A percentile compares a stretch with the other conserved stretches of the same genome.
phyloP scores from a whole-genome alignment of 2,329 filamentous ascomycete genomes.

The Fusarium ramigenum region DNA sequence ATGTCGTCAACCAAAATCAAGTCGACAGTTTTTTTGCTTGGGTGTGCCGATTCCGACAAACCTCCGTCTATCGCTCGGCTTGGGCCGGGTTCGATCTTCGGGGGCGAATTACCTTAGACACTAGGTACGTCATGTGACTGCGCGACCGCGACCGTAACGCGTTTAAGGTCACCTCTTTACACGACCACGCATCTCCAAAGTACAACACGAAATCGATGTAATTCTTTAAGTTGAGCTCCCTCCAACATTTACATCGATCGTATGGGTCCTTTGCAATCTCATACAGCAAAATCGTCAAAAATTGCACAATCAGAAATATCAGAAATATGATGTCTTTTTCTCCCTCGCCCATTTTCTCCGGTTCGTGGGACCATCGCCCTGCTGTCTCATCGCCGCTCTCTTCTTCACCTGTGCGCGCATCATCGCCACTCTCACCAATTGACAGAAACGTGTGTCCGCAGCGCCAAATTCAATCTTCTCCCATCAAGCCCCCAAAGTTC shows the following conservation, averaged over 20 bases:
- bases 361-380: slow-evolving; percentile 58
- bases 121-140: slow-evolving; percentile 44
- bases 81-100: slow-evolving; percentile 38
- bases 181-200: slow-evolving; percentile 20
- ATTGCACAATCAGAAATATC: slow-evolving; percentile 29
- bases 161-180: slow-evolving; percentile 34
- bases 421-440: slow-evolving; percentile 57
- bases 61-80: slow-evolving; percentile 41
- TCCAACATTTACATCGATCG: neutral
- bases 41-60: slow-evolving; percentile 41
- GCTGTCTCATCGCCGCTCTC: slow-evolving; percentile 57
- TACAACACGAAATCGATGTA: slow-evolving; percentile 1
- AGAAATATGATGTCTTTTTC: slow-evolving; percentile 55
- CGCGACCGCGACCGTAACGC: slow-evolving; percentile 43
- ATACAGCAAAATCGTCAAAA: slow-evolving; percentile 50
- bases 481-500: slow-evolving; percentile 53
- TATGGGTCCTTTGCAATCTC: neutral
- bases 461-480: slow-evolving; percentile 57
- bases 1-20: slow-evolving; percentile 38
- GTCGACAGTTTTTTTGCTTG: slow-evolving; percentile 40
- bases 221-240: neutral
- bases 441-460: slow-evolving; percentile 54
- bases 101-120: slow-evolving; percentile 16
- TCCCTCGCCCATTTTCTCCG: slow-evolving; percentile 55
- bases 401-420: slow-evolving; percentile 66